Base-by-base conservation (phyloP, 345 rosid genomes). In the Arabidopsis suecica region DNA sequence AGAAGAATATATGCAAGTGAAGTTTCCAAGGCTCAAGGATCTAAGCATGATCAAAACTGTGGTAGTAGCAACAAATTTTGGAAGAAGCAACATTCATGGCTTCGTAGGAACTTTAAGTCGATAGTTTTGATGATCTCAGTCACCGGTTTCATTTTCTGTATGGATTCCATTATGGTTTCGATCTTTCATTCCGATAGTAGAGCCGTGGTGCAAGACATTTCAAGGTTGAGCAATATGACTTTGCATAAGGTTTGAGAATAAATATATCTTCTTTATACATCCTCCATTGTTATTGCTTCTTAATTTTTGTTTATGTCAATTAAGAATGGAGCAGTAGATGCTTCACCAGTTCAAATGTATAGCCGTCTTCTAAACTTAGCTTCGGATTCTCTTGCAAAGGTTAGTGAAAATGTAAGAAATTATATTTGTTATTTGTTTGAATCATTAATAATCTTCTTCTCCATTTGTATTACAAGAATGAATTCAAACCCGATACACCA, bases 91-190 rank as follows among this genome's bases (percentile, higher is more conserved):
- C 84, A 86, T 18, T 33, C 42, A 25, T 88, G 88, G 91, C 80
- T 88, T 71, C 85, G 74, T 36, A 80, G 61, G 74, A 81, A 89
- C 81, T 76, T 82, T 48, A 74, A 76, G 75, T 84, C 83, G 0
- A 65, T 88, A 68, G 81, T 80, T 72, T 72, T 76, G 34, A 77
- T 84, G 81, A 70, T 95, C 36, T 72, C 76, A 4, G 72, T 85
- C 71, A 62, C 84, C 60, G 72, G 79, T 64, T 84, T 85, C 58
- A 69, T 91, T 58, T 80, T 90, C 79, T 53, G 86, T 76, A 82
- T 90, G 55, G 98, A 91, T 82, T 81, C 93, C 38, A 67, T 88
- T 54, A 60, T 86, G 87, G 84, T 88, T 34, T 86, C 95, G 12
- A 23, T 91, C 65, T 87, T 82, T 83, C 79, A 79, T 79, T 87